phyloP scores from a whole-genome alignment of 75 land plant genomes.

The Cunninghamia lanceolata region DNA sequence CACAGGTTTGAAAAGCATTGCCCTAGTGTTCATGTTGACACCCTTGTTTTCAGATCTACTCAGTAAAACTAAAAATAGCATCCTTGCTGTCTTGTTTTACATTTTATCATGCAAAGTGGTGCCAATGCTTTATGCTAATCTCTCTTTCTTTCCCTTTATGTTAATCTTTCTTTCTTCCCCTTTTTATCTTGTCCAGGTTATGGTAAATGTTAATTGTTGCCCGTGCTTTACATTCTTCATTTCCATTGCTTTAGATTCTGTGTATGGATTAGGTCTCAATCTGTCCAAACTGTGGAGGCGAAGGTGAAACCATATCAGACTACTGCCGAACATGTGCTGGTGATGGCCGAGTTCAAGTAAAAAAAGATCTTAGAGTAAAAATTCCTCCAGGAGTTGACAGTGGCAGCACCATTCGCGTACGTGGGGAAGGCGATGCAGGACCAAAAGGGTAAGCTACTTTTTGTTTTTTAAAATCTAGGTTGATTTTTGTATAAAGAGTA shows the following conservation, averaged over 20 bases:
- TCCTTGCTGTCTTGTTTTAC: background rate
- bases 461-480: background rate
- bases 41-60: background rate
- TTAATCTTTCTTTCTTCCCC: background rate
- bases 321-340: constrained; percentile 91
- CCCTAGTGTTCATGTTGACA: background rate
- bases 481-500: background rate
- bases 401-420: constrained; percentile 92
- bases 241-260: background rate
- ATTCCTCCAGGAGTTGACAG: constrained; percentile 90
- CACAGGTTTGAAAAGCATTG: constrained; percentile 59
- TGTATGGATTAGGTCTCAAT: constrained; percentile 64
- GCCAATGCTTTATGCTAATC: background rate
- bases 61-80: background rate
- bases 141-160: background rate
- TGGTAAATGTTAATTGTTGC: background rate
- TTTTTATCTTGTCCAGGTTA: background rate
- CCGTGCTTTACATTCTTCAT: background rate
- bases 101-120: background rate
- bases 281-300: constrained; percentile 90
- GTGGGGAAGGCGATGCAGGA: constrained; percentile 98
- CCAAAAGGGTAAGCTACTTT: constrained; percentile 67
- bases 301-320: constrained; percentile 84
- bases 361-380: constrained; percentile 79
- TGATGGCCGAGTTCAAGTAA: constrained; percentile 77